Percentiles rank a stretch among this genome's conserved stretches.
Conservation (phyloP, 768 basidiomycete species). For the Suillus brevipes region DNA sequence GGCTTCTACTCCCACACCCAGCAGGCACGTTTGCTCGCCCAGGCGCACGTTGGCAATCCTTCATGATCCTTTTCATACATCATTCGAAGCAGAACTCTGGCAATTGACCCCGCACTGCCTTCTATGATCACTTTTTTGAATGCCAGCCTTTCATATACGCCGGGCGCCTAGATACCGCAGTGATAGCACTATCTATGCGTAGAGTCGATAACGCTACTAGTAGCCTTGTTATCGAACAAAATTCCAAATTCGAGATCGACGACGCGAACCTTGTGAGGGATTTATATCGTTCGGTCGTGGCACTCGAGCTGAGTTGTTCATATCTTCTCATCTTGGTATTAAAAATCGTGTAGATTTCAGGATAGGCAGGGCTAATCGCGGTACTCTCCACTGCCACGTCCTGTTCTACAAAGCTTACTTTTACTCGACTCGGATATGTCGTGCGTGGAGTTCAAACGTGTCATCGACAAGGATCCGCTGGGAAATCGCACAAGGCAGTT, state of each 20-base stretch:
- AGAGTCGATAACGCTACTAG: background rate
- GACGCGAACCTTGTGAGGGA: no score
- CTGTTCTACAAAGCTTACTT: background rate
- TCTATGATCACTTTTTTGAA: background rate
- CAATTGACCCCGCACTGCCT: background rate
- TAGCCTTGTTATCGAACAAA: background rate
- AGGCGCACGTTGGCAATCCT: background rate
- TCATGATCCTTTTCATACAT: conserved; percentile 1
- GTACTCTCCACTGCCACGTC: background rate
- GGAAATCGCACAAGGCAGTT: background rate
- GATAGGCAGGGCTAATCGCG: background rate
- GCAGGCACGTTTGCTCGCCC: background rate
- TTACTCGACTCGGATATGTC: background rate
- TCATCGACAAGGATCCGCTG: background rate
- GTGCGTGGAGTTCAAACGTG: background rate
- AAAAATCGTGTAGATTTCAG: background rate
- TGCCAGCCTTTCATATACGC: background rate
- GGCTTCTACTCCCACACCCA: background rate
- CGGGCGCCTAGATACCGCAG: background rate
- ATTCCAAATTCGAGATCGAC: background rate
- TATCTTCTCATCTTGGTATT: background rate
- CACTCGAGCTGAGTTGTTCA: background rate
- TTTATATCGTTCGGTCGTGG: background rate
- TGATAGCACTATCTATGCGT: background rate
- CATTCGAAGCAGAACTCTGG: background rate